These are phyloP conservation scores for Corynespora cassiicola DNA, from an alignment of 2,329 filamentous ascomycete species.

Conservation along the genomic window DNA sequence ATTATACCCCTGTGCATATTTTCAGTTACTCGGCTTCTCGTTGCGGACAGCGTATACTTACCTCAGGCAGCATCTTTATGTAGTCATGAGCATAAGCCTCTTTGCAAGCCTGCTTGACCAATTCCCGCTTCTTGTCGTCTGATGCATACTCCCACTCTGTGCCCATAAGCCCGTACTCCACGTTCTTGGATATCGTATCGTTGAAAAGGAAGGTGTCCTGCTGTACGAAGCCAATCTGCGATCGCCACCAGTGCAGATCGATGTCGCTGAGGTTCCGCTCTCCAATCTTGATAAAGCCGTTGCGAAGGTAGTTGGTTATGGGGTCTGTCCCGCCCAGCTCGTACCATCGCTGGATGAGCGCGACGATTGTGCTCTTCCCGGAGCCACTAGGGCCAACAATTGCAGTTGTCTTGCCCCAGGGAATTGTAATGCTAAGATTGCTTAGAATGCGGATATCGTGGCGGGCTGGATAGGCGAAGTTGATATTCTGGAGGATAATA, in stretches of 20 bases:
- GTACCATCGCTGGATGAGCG: conserved; percentile 89
- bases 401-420: conserved; percentile 86
- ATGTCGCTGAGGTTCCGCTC: conserved; percentile 78
- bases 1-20: too few species aligned
- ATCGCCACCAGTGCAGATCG: conserved; percentile 86
- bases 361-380: conserved; percentile 91
- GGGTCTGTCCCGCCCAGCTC: conserved; percentile 58
- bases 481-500: conserved; percentile 78
- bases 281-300: conserved; percentile 53
- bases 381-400: conserved; percentile 91
- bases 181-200: conserved; percentile 67
- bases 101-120: conserved; percentile 66
- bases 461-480: conserved; percentile 89
- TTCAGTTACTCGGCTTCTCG: too few species aligned
- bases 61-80: conserved; percentile 66
- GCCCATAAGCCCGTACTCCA: conserved; percentile 76
- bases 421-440: conserved; percentile 75
- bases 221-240: conserved; percentile 81
- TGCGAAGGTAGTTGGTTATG: conserved; percentile 58
- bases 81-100: conserved; percentile 94
- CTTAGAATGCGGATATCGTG: conserved; percentile 89
- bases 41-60: too few species aligned
- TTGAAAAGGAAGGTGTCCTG: conserved; percentile 38
- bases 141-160: conserved; percentile 61
- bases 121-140: conserved; percentile 67